Conservation (phyloP, 495 filamentous ascomycete species). For the Penicillium verhagenii region DNA sequence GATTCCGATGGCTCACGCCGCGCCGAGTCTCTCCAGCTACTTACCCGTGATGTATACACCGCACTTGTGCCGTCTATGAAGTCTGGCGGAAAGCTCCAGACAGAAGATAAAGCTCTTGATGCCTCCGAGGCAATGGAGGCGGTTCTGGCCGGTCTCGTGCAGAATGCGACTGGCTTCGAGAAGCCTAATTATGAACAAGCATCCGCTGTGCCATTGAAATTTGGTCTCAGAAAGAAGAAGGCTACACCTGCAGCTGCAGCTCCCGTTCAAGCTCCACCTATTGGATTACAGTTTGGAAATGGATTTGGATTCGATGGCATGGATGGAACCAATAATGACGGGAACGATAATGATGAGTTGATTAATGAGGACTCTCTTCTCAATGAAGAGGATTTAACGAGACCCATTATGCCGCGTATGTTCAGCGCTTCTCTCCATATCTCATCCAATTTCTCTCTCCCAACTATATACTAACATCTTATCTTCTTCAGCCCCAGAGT, state of each 20-base stretch:
- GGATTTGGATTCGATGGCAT: constrained; percentile 48
- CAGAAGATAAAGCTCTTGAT: constrained; percentile 64
- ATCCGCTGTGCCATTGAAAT: constrained; percentile 68
- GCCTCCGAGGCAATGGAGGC: constrained; percentile 57
- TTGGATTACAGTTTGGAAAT: constrained; percentile 33
- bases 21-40: constrained; percentile 58
- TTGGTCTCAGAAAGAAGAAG: constrained; percentile 66
- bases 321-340: constrained; percentile 36
- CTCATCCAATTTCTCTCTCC: not conserved
- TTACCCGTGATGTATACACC: constrained; percentile 66
- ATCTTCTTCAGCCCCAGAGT: constrained; percentile 68
- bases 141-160: constrained; percentile 77
- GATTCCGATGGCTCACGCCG: constrained; percentile 63
- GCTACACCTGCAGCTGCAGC: constrained; percentile 28
- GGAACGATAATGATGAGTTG: constrained; percentile 69
- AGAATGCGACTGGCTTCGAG: constrained; percentile 58
- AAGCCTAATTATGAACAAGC: constrained; percentile 67
- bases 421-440: constrained; percentile 11
- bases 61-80: constrained; percentile 67
- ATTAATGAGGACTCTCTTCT: constrained; percentile 89
- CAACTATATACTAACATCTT: constrained; percentile 17
- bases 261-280: constrained; percentile 5
- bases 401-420: constrained; percentile 75
- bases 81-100: constrained; percentile 64
- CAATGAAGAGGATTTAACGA: constrained; percentile 74